These are phyloP conservation scores for Oldenlandia corymbosa DNA, from an alignment of 257 asterid genomes.

Conservation along the genomic window DNA sequence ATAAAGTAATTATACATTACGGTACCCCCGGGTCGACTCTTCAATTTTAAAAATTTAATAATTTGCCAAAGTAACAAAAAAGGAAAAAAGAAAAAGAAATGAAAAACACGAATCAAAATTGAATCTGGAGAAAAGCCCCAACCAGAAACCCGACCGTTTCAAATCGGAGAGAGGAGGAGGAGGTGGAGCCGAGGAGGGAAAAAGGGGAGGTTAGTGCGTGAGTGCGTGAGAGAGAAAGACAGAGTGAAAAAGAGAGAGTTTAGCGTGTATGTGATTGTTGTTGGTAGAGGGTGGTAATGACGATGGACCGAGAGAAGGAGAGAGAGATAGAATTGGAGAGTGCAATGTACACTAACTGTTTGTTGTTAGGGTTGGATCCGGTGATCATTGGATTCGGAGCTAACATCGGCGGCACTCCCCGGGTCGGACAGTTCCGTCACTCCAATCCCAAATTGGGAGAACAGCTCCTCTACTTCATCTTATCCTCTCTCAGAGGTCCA, in stretches of 20 bases:
- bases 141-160: not conserved
- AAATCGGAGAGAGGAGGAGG: not conserved
- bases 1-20: too few relatives aligned
- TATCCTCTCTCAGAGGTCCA: constrained; percentile 96
- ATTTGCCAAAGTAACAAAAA: not conserved
- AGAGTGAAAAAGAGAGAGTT: not conserved
- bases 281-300: too few relatives aligned
- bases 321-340: constrained; percentile 98
- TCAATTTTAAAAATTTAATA: too few relatives aligned
- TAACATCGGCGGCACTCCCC: constrained; percentile 73
- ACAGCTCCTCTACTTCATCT: constrained; percentile 87
- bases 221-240: not conserved
- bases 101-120: not conserved
- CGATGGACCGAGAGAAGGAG: constrained; percentile 99
- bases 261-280: constrained; percentile 10
- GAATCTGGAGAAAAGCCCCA: constrained; percentile 7
- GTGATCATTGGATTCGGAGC: constrained; percentile 79
- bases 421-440: constrained; percentile 92
- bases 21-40: too few relatives aligned
- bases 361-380: constrained; percentile 96
- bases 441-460: constrained; percentile 98
- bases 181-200: too few relatives aligned
- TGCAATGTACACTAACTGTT: constrained; percentile 99
- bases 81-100: not conserved
- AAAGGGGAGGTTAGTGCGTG: not conserved